Percentiles rank a stretch among this genome's conserved stretches.
Evolutionary conservation across 2,329 filamentous ascomycete species (phyloP).

Genomic region (Phaeosphaeria sp.): DNA sequence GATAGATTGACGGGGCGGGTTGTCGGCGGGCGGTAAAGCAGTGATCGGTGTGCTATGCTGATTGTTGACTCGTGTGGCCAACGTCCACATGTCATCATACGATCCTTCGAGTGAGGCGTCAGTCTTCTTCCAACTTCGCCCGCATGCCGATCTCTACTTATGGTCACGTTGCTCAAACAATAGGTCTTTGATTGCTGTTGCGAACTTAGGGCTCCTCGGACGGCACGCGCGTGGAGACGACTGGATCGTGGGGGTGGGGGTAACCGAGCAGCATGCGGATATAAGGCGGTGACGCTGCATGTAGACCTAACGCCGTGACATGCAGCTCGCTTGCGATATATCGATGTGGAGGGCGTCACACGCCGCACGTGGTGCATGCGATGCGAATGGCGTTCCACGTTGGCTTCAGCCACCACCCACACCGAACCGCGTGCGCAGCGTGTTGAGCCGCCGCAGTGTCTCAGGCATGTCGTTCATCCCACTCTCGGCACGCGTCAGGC

Average conservation of each 20-base stretch:
- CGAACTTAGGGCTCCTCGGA: background rate
- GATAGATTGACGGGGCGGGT: constrained; percentile 16
- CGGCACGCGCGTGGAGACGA: background rate
- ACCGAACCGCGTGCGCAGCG: constrained; percentile 42
- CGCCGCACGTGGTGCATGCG: constrained; percentile 6
- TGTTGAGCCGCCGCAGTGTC: constrained; percentile 42
- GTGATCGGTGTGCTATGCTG: constrained; percentile 4
- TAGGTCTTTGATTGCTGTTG: background rate
- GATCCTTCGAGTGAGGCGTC: background rate
- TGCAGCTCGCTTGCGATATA: constrained; percentile 4
- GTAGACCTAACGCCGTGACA: constrained; percentile 5
- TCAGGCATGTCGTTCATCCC: constrained; percentile 39
- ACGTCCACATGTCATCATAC: background rate
- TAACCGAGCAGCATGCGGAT: constrained; percentile 2
- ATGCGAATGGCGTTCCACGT: constrained; percentile 4
- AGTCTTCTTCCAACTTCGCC: background rate
- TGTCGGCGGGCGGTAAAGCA: constrained; percentile 13
- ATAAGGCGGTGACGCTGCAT: constrained; percentile 6
- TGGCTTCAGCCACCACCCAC: constrained; percentile 40
- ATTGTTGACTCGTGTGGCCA: background rate
- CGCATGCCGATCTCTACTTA: background rate
- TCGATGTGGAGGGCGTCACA: background rate
- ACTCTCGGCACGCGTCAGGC: constrained; percentile 35
- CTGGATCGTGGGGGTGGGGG: constrained; percentile 10
- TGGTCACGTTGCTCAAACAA: background rate